These are phyloP conservation scores for Verticillium nonalfalfae DNA, from an alignment of 2,329 filamentous ascomycete species.

Conservation along the genomic window DNA sequence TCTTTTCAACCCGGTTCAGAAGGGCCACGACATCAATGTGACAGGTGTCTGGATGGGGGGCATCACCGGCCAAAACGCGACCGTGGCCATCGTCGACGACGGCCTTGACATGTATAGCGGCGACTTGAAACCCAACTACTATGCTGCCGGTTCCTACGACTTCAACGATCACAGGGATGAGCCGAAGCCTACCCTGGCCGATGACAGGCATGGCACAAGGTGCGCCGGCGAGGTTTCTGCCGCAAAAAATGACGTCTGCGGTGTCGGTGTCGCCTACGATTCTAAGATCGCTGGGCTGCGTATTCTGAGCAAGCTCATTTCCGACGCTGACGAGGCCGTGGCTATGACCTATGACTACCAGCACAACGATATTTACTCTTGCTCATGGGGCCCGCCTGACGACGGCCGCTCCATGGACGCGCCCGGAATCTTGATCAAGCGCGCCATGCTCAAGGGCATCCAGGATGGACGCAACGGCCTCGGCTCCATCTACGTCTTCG, in stretches of 20 bases:
- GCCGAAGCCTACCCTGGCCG: slow-evolving; percentile 73
- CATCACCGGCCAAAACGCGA: slow-evolving; percentile 82
- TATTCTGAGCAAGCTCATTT: slow-evolving; percentile 85
- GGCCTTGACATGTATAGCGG: slow-evolving; percentile 93
- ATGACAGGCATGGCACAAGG: slow-evolving; percentile 87
- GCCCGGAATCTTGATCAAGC: slow-evolving; percentile 79
- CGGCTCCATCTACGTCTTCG: slow-evolving; percentile 94
- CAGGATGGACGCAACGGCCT: slow-evolving; percentile 79
- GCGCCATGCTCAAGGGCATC: slow-evolving; percentile 86
- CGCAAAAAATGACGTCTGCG: slow-evolving; percentile 86
- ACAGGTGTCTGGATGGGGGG: slow-evolving; percentile 87
- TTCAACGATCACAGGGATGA: slow-evolving; percentile 82
- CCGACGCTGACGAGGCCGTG: slow-evolving; percentile 84
- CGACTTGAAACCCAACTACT: slow-evolving; percentile 91
- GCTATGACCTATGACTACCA: slow-evolving; percentile 91
- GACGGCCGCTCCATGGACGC: slow-evolving; percentile 92
- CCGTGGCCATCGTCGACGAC: slow-evolving; percentile 92
- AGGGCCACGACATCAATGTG: slow-evolving; percentile 93
- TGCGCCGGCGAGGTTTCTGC: slow-evolving; percentile 94
- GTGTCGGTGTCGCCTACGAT: slow-evolving; percentile 92
- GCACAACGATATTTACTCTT: slow-evolving; percentile 94
- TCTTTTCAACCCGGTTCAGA: slow-evolving; percentile 73
- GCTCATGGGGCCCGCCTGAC: slow-evolving; percentile 95
- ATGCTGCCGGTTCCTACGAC: slow-evolving; percentile 85
- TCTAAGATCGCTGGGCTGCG: slow-evolving; percentile 85